Percentiles rank a stretch among this genome's conserved stretches.
Conservation (phyloP, 805 yeast genomes). For the Metschnikowia cubensis region DNA sequence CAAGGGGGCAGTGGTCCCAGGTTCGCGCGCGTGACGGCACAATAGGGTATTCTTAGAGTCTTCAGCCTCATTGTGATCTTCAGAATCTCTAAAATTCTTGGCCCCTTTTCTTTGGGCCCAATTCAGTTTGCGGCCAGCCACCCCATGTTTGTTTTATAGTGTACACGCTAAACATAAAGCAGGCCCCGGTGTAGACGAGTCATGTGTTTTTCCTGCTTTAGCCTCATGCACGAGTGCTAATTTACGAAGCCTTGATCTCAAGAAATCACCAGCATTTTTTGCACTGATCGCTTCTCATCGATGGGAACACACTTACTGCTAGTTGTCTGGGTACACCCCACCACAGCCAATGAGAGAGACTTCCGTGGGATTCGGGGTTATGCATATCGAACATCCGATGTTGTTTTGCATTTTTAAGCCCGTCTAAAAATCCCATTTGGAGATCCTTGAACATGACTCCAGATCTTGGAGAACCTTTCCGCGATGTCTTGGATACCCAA, state of each 20-base stretch:
- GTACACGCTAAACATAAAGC: not conserved
- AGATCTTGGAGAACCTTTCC: too few species aligned
- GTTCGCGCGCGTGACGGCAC: slow-evolving; percentile 1
- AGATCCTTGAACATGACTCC: too few species aligned
- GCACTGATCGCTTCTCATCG: not conserved
- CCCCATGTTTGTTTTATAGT: not conserved
- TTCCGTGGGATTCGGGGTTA: too few species aligned
- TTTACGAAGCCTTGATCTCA: not conserved
- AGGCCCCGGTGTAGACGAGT: not conserved
- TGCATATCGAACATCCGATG: too few species aligned
- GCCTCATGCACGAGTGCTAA: not conserved
- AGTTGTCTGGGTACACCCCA: too few species aligned
- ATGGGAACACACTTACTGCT: not conserved
- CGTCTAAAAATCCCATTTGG: too few species aligned
- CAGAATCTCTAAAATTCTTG: not conserved
- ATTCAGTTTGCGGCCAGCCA: not conserved
- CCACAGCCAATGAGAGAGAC: too few species aligned
- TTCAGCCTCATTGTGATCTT: not conserved
- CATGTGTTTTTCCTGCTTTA: not conserved
- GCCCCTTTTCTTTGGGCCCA: not conserved
- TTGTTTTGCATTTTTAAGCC: too few species aligned
- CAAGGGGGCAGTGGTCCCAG: slow-evolving; percentile 3
- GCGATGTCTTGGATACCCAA: not conserved
- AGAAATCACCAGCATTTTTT: not conserved
- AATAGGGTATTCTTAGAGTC: not conserved